Percentiles rank a stretch among this genome's conserved stretches.
These are phyloP conservation scores for Euphorbia pulcherrima DNA, from an alignment of 345 rosid genomes.

Conservation along the genomic window DNA sequence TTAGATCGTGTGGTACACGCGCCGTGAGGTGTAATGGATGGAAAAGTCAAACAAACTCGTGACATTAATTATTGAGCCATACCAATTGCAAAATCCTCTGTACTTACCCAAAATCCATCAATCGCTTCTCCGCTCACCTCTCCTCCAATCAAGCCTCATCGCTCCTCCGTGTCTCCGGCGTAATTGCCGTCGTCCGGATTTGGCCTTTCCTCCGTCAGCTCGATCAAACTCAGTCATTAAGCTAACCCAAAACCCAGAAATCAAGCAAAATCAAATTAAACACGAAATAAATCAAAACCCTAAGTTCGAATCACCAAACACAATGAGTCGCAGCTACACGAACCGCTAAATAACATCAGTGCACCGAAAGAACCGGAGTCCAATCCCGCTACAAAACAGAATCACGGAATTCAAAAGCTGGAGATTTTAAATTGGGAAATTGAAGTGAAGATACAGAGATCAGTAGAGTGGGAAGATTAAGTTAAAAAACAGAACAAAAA, in stretches of 20 bases:
- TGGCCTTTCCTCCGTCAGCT: conserved; percentile 76
- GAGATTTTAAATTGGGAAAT: conserved; percentile 31
- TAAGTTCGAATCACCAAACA: conserved; percentile 40
- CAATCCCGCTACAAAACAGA: conserved; percentile 9
- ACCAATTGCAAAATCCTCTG: conserved; percentile 54
- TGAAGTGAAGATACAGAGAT: conserved; percentile 50
- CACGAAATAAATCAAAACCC: conserved; percentile 50
- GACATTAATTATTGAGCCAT: too few relatives aligned
- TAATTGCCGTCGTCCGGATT: conserved; percentile 51
- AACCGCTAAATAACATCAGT: conserved; percentile 35
- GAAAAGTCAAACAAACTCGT: too few relatives aligned
- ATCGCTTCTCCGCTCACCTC: conserved; percentile 81
- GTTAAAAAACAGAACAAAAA: conserved; percentile 42
- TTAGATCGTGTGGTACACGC: too few relatives aligned
- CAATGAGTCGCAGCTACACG: conserved; percentile 27
- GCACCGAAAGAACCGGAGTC: conserved; percentile 64
- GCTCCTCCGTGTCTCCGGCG: conserved; percentile 43
- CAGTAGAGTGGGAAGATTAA: conserved; percentile 38
- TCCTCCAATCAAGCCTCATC: conserved; percentile 41
- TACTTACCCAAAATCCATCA: conserved; percentile 52
- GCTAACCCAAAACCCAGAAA: conserved; percentile 27
- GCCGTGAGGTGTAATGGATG: too few relatives aligned
- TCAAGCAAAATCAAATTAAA: conserved; percentile 23
- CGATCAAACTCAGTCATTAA: conserved; percentile 43
- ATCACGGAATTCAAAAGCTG: conserved; percentile 35